Conservation (phyloP, 139 green algal genomes). For the Yamagishiella unicocca region DNA sequence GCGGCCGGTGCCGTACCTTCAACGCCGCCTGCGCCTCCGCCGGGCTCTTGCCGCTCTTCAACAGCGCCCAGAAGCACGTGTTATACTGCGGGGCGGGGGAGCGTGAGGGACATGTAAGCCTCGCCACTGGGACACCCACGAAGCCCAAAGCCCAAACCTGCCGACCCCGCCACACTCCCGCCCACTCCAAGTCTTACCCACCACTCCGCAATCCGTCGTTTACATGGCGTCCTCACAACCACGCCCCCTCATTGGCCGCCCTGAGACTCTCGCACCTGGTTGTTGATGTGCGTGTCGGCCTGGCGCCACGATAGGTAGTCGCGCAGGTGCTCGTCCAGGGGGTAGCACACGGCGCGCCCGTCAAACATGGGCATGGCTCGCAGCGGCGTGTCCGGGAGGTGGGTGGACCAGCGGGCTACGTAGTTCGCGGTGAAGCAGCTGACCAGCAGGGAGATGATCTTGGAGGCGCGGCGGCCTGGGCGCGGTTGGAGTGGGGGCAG, state of each 20-base stretch:
- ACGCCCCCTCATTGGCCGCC: too few relatives aligned
- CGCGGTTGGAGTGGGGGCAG: background rate
- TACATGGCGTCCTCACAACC: too few relatives aligned
- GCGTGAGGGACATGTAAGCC: too few relatives aligned
- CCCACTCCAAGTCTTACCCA: too few relatives aligned
- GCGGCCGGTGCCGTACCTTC: too few relatives aligned
- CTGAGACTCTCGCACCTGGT: constrained; percentile 81
- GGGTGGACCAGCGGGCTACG: constrained; percentile 78
- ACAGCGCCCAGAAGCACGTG: constrained; percentile 94
- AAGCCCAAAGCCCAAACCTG: too few relatives aligned
- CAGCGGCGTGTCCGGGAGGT: constrained; percentile 70
- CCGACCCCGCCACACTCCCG: too few relatives aligned
- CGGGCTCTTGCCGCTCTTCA: constrained; percentile 75
- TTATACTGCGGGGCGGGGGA: constrained; percentile 87
- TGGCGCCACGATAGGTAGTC: constrained; percentile 97
- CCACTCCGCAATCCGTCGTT: too few relatives aligned
- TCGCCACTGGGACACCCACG: too few relatives aligned
- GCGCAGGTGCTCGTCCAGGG: constrained; percentile 49
- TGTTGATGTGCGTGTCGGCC: constrained; percentile 96
- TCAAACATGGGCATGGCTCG: constrained; percentile 89
- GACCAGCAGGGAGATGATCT: constrained; percentile 88
- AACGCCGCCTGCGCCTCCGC: constrained; percentile 74
- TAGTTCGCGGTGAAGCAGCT: constrained; percentile 92
- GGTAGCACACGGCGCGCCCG: constrained; percentile 90
- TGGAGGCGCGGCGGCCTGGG: constrained; percentile 79